Evolutionary conservation across 768 basidiomycete species (phyloP), one percentile per base, ranked within the genome.

Genomic region (Ramaria sp.): DNA sequence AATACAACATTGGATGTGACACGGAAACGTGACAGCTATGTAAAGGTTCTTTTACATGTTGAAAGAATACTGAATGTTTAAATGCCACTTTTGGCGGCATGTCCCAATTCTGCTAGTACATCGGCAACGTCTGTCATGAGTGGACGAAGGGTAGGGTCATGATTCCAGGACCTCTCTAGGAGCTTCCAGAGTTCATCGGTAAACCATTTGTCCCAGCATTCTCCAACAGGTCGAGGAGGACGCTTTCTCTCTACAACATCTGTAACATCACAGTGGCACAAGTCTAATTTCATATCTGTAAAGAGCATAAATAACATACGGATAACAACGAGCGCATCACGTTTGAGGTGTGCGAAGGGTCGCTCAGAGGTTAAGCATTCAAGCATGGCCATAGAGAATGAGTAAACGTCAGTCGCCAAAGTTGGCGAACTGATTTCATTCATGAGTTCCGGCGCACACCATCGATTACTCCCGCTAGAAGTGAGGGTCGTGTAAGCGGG

Each of bases 391-490:
- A 83, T 83, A 10, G 73, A 76, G 52, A 73, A 83, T 3, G 78
- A 77, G 57, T 81, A 83, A 0, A 74, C 67, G 60, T 83, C 82
- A 12, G 75, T 71, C 42, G 67, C 66, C 61, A 66, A 73, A 9
- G 77, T 78, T 0, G 74, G 73, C 38, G 67, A 66, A 39, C 63
- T 57, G 8, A 67, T 70, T n/a, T 72, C 73, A 16, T 72, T 66
- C 48, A 75, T 75, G 48, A 82, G 66, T 60, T 82, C 81, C 1
- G 82, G 82, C 7, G 82, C 78, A 28, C 78, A 69, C 80, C 81
- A 83, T 8, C 82, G 73, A 34, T 73, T 73, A 9, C 72, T 71
- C 4, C 71, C 70, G n/a, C 66, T 65, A 30, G 48, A 61, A 1
- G 78, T 76, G 50, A 82, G 64, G 3, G 73, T 74, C n/a, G 67